phyloP scores from a whole-genome alignment of 352 stramenopile species.

The Phytophthora aleatoria region DNA sequence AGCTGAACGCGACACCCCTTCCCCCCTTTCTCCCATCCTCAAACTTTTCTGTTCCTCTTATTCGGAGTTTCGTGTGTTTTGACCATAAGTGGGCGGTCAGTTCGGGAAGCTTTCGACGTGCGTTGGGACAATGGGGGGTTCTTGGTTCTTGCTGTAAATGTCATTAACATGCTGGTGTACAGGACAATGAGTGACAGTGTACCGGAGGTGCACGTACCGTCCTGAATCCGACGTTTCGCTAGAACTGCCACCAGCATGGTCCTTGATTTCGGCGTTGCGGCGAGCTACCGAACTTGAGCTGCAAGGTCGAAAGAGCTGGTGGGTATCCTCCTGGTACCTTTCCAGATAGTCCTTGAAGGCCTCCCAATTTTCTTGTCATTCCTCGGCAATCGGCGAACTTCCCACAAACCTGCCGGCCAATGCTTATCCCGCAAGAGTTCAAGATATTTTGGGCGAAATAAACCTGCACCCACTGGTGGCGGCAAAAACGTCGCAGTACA shows the following conservation, averaged over 20 bases:
- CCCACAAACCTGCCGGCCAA: too few species aligned
- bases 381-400: too few species aligned
- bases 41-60: background rate
- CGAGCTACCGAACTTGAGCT: too few species aligned
- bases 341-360: too few species aligned
- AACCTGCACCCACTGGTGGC: slow-evolving; percentile 9
- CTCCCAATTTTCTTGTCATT: too few species aligned
- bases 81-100: background rate
- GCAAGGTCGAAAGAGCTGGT: too few species aligned
- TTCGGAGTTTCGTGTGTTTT: background rate
- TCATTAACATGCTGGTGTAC: background rate
- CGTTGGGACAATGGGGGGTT: background rate
- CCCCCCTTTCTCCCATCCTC: slow-evolving; percentile 7
- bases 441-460: slow-evolving; percentile 5
- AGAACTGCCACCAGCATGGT: background rate
- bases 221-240: background rate
- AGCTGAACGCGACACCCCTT: slow-evolving; percentile 3
- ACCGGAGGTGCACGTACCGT: slow-evolving; percentile 5
- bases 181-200: slow-evolving; percentile 5
- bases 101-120: background rate
- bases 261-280: too few species aligned
- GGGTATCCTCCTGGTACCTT: too few species aligned
- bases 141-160: background rate
- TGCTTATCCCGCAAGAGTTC: slow-evolving; percentile 9
- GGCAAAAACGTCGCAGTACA: slow-evolving; percentile 1